Base-by-base conservation (phyloP, 768 basidiomycete species). In the Krasilnikovozyma curviuscula region DNA sequence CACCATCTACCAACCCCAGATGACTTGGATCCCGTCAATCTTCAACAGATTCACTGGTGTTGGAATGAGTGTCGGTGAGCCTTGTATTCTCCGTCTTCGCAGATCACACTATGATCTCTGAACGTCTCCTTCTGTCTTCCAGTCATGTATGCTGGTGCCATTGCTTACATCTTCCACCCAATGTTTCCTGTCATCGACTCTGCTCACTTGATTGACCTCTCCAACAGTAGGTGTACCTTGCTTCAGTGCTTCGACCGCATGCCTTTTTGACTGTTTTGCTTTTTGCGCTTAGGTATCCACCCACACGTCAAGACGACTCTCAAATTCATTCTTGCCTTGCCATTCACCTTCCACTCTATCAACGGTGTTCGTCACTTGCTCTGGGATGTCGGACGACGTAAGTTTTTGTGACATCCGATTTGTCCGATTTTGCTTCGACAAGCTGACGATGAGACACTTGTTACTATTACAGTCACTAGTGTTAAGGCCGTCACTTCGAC, bases 1-100 rank as follows among this genome's bases (percentile, higher is more conserved):
- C 62, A 86, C 86, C 48, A 97, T 98, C 67, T 98, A 98, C 69
- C 80, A 89, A 61, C 82, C 81, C 2, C 84, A 97, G 67, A 66
- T 97, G 40, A 95, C 91, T 30, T 91, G 84, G 83, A 13, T 83
- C 46, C 72, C 67, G 5, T 93, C 86, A 16, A 85, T 91, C 58
- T 76, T 73, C 33, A 79, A 97, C 67, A 81, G 93, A 63, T 64
- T 73, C n/a, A 81, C 86, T 10, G 93, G 91, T 50, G 73, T 66
- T 7, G 83, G 70, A 9, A 73, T 98, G 41, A 80, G 81, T 52
- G 76, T 71, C 42, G 71, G 84, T 86, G 59, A 50, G 64, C 57
- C 10, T 16, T 30, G 9, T 16, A 7, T 46, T n/a, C 42, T 16
- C 14, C 12, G 9, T 14, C 19, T 25, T 7, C 21, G 16, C 14